phyloP scores from a whole-genome alignment of 2,329 filamentous ascomycete genomes.

The Diaporthe vexans region DNA sequence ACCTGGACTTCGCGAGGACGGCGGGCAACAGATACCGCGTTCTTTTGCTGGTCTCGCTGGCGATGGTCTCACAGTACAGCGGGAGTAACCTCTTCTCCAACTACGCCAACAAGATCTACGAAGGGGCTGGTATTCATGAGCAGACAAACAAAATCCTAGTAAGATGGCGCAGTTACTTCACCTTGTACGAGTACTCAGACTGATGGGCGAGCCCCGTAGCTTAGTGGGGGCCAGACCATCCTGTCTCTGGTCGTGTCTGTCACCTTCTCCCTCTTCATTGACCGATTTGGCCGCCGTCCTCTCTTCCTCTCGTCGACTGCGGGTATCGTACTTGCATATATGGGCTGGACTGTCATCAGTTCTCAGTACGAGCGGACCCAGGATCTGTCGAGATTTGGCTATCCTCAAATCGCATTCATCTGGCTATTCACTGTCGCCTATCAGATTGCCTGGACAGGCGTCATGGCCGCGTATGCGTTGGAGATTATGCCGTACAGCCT shows the following conservation, averaged over 20 bases:
- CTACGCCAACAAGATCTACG: conserved; percentile 75
- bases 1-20: conserved; percentile 73
- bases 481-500: conserved; percentile 68
- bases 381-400: conserved; percentile 59
- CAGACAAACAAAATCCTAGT: conserved; percentile 69
- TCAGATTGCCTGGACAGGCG: conserved; percentile 67
- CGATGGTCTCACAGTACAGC: conserved; percentile 77
- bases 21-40: conserved; percentile 76
- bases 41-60: conserved; percentile 72
- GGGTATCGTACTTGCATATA: conserved; percentile 43
- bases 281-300: conserved; percentile 65
- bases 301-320: conserved; percentile 64
- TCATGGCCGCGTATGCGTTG: conserved; percentile 66
- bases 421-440: conserved; percentile 70
- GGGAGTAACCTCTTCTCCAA: conserved; percentile 78
- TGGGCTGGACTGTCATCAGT: conserved; percentile 64
- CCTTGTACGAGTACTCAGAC: not conserved
- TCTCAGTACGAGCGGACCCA: conserved; percentile 63
- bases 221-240: conserved; percentile 13
- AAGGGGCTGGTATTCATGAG: conserved; percentile 70
- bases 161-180: conserved; percentile 44
- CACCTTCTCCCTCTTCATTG: conserved; percentile 50
- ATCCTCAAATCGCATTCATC: conserved; percentile 66
- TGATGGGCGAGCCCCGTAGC: not conserved
- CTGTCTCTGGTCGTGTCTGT: not conserved